Conservation (phyloP, 2,329 filamentous ascomycete genomes). For the Diaporthe longicolla region DNA sequence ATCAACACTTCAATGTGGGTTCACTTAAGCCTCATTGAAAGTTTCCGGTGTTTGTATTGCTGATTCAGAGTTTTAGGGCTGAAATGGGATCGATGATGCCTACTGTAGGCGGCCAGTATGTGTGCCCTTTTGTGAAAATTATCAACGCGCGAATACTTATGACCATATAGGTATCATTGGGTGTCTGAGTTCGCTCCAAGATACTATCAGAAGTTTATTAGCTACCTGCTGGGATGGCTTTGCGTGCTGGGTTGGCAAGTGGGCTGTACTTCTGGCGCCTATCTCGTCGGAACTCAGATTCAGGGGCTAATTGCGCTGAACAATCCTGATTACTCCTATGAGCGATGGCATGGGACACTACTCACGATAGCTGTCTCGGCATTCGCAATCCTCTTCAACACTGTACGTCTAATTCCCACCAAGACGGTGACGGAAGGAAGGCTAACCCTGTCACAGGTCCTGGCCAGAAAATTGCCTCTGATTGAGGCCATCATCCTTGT, state of each 20-base stretch:
- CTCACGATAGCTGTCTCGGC: slow-evolving; percentile 58
- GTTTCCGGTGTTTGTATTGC: neutral
- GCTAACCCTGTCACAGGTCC: slow-evolving; percentile 39
- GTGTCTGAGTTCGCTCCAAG: slow-evolving; percentile 67
- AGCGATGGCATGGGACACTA: slow-evolving; percentile 60
- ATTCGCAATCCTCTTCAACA: slow-evolving; percentile 60
- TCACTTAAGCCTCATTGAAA: slow-evolving; percentile 44
- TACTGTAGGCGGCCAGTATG: neutral
- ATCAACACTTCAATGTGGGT: slow-evolving; percentile 61
- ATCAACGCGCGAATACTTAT: slow-evolving; percentile 59
- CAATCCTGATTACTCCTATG: slow-evolving; percentile 51
- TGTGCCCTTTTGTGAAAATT: neutral
- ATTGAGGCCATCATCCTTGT: slow-evolving; percentile 60
- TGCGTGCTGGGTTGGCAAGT: slow-evolving; percentile 62
- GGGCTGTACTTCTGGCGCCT: slow-evolving; percentile 56
- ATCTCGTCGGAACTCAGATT: slow-evolving; percentile 60
- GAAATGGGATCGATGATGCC: slow-evolving; percentile 36
- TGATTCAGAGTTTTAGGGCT: neutral
- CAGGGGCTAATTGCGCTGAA: slow-evolving; percentile 59
- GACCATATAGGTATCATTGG: slow-evolving; percentile 71
- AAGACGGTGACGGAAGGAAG: no score
- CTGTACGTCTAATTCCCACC: slow-evolving; percentile 41
- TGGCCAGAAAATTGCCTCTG: slow-evolving; percentile 56
- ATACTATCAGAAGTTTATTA: slow-evolving; percentile 65
- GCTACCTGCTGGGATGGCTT: slow-evolving; percentile 66